These are phyloP conservation scores for Colletotrichum sublineola DNA, from an alignment of 2,329 filamentous ascomycete genomes.

Conservation along the genomic window DNA sequence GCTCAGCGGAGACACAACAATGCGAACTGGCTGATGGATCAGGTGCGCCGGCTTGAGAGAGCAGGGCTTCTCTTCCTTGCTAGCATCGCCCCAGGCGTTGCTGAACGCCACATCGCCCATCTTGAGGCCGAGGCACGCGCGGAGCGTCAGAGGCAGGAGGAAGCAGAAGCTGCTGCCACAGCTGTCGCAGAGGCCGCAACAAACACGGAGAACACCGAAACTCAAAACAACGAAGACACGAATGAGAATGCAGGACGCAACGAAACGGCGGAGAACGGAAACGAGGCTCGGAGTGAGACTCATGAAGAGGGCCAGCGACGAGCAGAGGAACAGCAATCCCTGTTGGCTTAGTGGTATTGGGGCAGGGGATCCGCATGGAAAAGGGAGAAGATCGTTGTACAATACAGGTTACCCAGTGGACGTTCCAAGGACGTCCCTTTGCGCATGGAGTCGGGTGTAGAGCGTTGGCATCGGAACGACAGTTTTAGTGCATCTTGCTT, in stretches of 20 bases:
- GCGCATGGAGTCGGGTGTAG: constrained; percentile 38
- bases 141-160: constrained; percentile 60
- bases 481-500: constrained; percentile 24
- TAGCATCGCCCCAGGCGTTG: constrained; percentile 75
- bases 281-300: constrained; percentile 4
- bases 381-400: constrained; percentile 13
- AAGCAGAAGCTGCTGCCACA: constrained; percentile 55
- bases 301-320: constrained; percentile 26
- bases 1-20: constrained; percentile 60
- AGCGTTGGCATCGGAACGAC: constrained; percentile 23
- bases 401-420: constrained; percentile 37
- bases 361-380: neutral
- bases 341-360: constrained; percentile 22
- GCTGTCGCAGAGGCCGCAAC: constrained; percentile 52
- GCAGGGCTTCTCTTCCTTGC: constrained; percentile 74
- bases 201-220: constrained; percentile 18
- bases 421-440: constrained; percentile 22
- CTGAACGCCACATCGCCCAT: constrained; percentile 73
- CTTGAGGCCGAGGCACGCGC: constrained; percentile 65
- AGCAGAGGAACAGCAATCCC: constrained; percentile 34
- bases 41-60: constrained; percentile 69
- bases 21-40: constrained; percentile 63
- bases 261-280: constrained; percentile 7
- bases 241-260: constrained; percentile 13
- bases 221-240: constrained; percentile 25